These are phyloP conservation scores for Entomophthora muscae DNA, from an alignment of 371 early-diverging fungal genomes.

Conservation along the genomic window DNA sequence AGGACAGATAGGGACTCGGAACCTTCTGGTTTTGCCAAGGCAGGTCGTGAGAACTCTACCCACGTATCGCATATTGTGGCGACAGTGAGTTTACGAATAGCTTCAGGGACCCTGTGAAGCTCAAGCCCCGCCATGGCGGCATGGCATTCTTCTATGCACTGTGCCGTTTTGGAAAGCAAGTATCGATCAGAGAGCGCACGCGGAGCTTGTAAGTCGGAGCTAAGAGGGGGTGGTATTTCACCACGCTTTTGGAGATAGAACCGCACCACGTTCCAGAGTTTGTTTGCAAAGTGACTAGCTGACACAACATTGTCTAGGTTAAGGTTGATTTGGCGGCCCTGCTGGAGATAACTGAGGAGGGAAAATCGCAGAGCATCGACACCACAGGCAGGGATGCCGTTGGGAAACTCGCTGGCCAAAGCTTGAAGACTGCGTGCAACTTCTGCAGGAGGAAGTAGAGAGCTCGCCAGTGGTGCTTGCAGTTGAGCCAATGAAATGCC, in stretches of 20 bases:
- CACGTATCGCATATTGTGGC: neutral
- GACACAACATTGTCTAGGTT: conserved; percentile 87
- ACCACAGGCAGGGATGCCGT: conserved; percentile 92
- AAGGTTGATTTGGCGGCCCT: conserved; percentile 90
- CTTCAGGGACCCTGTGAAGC: conserved; percentile 15
- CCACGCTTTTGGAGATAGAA: conserved; percentile 14
- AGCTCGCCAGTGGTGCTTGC: conserved; percentile 39
- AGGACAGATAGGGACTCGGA: neutral
- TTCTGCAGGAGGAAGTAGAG: conserved; percentile 34
- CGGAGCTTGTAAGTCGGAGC: conserved; percentile 49
- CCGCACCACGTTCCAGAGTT: conserved; percentile 91
- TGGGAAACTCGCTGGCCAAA: conserved; percentile 74
- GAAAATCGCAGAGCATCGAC: conserved; percentile 92
- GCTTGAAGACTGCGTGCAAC: conserved; percentile 29
- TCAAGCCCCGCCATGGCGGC: conserved; percentile 75
- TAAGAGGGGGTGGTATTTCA: neutral
- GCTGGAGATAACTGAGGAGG: conserved; percentile 70
- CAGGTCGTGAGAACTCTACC: neutral
- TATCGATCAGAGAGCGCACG: conserved; percentile 80
- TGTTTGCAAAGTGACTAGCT: conserved; percentile 92
- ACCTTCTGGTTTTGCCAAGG: neutral
- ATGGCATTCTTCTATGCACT: conserved; percentile 81
- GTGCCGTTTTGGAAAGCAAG: conserved; percentile 63
- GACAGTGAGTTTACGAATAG: neutral
- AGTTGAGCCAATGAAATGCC: conserved; percentile 47